phyloP scores from a whole-genome alignment of 495 filamentous ascomycete genomes.

The Neurospora hispaniola region DNA sequence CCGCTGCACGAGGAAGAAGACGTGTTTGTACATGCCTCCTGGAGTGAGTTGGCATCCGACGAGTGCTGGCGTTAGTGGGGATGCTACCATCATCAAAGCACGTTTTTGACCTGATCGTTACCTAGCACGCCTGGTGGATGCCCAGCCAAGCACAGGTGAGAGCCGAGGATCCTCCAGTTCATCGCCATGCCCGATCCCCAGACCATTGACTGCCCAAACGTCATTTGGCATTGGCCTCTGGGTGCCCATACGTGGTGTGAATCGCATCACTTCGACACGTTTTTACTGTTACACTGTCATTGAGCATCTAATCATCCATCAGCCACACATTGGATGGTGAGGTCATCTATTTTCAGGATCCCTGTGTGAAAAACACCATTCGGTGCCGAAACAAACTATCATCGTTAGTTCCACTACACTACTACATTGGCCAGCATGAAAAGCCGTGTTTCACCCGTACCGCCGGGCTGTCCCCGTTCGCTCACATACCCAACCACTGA shows the following conservation, averaged over 20 bases:
- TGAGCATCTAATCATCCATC: background rate
- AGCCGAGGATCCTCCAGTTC: background rate
- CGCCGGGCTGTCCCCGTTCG: background rate
- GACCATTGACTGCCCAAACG: background rate
- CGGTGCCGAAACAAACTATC: background rate
- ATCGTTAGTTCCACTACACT: background rate
- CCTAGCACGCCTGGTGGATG: background rate
- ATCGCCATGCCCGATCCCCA: background rate
- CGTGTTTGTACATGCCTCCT: background rate
- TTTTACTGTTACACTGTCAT: background rate
- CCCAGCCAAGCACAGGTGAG: background rate
- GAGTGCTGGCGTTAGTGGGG: background rate
- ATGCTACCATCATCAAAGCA: background rate
- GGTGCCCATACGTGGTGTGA: background rate
- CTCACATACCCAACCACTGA: background rate
- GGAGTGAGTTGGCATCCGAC: background rate
- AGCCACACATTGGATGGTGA: background rate
- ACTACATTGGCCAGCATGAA: background rate
- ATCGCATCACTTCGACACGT: background rate
- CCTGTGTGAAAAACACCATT: background rate
- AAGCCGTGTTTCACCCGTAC: background rate
- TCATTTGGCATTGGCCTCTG: background rate
- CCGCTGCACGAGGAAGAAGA: background rate
- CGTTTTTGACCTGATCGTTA: background rate
- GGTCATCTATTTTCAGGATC: background rate